Evolutionary conservation across 805 yeast genomes (phyloP), one percentile per base, ranked within the genome.

Genomic region (Debaryomyces castellii): DNA sequence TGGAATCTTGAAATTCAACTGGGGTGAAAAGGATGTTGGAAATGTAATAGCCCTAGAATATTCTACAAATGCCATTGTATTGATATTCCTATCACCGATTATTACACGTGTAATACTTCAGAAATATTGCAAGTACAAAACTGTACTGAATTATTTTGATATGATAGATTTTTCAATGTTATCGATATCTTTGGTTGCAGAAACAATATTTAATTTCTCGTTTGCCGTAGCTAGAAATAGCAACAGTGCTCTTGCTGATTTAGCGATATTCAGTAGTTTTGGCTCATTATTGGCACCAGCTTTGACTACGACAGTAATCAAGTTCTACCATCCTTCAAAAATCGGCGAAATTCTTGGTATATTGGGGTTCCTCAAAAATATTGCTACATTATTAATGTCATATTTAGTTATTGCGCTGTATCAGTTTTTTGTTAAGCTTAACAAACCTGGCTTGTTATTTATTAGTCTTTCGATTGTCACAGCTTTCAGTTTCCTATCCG

Each of bases 261-360:
- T 30, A 11, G 64, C 71, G 0, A 28, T 67, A 0, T 57, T 81
- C 11, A 63, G 74, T 2, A 63, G 83, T 0, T 55, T 83, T 33
- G 79, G 82, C 1, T 67, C 82, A 0, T 45, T 81, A 3, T 67
- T 73, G 1, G 5, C 9, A 4, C 92, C 94, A 0, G 71, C 83
- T 0, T 50, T 84, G 11, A 84, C 80, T 54, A 72, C 85, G 0
- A 51, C 86, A 1, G 63, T 85, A 9, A 72, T 82, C 44, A 87
- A 87, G 59, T 82, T 83, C 59, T 78, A 74, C 49, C 78, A 81
- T 1, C 80, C 79, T 32, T 71, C 76, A 12, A 75, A 76, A 50
- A 73, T 80, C 4, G 94, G 95, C n/a, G 89, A 85, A 59, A 70
- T 83, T 14, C 85, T 85, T 64, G 90, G 91, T 8, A 89, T 85